phyloP scores from a whole-genome alignment of 768 basidiomycete genomes.

The Mrakia blollopis region DNA sequence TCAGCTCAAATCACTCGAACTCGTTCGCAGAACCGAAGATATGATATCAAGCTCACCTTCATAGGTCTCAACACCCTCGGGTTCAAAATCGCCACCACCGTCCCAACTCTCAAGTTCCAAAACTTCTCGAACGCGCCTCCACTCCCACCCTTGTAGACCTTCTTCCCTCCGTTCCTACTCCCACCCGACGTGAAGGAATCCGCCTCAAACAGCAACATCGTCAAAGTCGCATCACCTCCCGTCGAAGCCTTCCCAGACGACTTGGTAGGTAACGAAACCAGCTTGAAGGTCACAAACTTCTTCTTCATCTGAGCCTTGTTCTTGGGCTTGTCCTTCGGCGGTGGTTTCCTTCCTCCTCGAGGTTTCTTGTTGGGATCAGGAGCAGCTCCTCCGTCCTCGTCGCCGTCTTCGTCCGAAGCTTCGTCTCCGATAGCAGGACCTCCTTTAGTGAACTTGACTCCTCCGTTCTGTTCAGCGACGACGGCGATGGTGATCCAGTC shows the following conservation, averaged over 20 bases:
- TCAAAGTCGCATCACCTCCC: constrained; percentile 66
- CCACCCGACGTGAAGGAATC: constrained; percentile 59
- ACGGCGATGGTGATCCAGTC: constrained; percentile 97
- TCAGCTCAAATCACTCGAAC: constrained; percentile 41
- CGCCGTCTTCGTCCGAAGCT: constrained; percentile 49
- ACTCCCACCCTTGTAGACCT: constrained; percentile 79
- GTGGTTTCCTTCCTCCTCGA: constrained; percentile 26
- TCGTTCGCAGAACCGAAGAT: constrained; percentile 42
- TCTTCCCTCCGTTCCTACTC: constrained; percentile 40
- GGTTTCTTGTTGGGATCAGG: constrained; percentile 6
- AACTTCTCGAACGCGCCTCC: constrained; percentile 85
- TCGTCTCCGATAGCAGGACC: constrained; percentile 28
- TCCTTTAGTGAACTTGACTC: constrained; percentile 58
- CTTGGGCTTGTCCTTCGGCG: constrained; percentile 34
- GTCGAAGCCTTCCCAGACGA: constrained; percentile 58
- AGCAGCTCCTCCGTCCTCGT: background rate
- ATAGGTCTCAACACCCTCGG: constrained; percentile 83
- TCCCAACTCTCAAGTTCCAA: constrained; percentile 79
- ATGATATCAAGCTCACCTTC: constrained; percentile 35
- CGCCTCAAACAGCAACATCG: constrained; percentile 81
- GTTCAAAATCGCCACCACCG: constrained; percentile 84
- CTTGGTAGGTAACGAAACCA: constrained; percentile 55
- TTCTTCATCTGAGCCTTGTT: constrained; percentile 34
- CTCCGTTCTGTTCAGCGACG: constrained; percentile 75
- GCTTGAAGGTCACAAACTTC: constrained; percentile 79